A percentile compares a stretch with the other conserved stretches of the same genome.
Evolutionary conservation across 129 eudicot genomes (phyloP).

Genomic region (Pittosporum tobira): DNA sequence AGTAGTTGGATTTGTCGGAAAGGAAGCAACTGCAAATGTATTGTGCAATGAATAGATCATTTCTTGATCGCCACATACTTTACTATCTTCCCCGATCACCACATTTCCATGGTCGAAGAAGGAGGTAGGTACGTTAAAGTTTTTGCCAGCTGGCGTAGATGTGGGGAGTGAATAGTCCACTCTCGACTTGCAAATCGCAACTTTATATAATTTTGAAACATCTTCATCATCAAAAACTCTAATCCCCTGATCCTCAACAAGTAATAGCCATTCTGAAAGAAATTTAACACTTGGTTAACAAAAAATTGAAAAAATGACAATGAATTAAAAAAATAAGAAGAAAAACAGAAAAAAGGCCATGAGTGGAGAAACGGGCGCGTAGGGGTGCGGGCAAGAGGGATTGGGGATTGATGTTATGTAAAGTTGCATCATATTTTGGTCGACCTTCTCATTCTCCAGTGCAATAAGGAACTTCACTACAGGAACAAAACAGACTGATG

Average conservation of each 20-base stretch:
- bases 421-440: too few relatives aligned
- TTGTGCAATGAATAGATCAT: conserved; percentile 19
- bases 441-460: too few relatives aligned
- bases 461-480: too few relatives aligned
- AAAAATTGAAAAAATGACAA: neutral
- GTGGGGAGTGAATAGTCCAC: conserved; percentile 8
- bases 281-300: neutral
- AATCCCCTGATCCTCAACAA: conserved; percentile 42
- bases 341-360: neutral
- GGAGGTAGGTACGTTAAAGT: neutral
- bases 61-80: conserved; percentile 21
- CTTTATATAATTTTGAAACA: conserved; percentile 26
- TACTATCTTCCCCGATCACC: neutral
- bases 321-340: neutral
- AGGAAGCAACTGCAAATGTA: conserved; percentile 3
- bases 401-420: too few relatives aligned
- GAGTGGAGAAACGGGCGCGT: too few relatives aligned
- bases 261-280: conserved; percentile 47
- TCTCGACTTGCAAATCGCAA: conserved; percentile 14
- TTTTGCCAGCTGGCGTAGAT: neutral
- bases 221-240: conserved; percentile 32
- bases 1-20: conserved; percentile 8
- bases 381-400: too few relatives aligned
- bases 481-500: too few relatives aligned
- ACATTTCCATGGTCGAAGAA: neutral